These are phyloP conservation scores for Clonostachys sp. DNA, from an alignment of 2,329 filamentous ascomycete genomes.

Conservation along the genomic window DNA sequence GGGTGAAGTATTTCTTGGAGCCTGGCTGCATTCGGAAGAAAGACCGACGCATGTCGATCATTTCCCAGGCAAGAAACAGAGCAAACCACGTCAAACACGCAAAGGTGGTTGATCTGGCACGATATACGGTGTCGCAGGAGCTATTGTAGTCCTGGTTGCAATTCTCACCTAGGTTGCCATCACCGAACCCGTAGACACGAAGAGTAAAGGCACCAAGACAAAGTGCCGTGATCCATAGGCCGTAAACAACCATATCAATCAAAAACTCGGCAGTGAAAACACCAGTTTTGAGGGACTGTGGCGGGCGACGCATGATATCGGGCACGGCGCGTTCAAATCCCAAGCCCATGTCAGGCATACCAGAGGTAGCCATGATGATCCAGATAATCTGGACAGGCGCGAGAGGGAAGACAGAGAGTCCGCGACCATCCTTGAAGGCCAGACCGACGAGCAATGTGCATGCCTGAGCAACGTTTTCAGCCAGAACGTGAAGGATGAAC, in stretches of 20 bases:
- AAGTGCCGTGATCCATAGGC: slow-evolving; percentile 62
- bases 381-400: slow-evolving; percentile 74
- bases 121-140: slow-evolving; percentile 60
- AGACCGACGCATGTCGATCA: slow-evolving; percentile 66
- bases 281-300: slow-evolving; percentile 43
- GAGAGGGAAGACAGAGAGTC: slow-evolving; percentile 68
- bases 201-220: slow-evolving; percentile 60
- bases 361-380: slow-evolving; percentile 78
- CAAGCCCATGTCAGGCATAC: slow-evolving; percentile 72
- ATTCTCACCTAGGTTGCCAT: slow-evolving; percentile 50
- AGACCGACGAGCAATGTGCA: slow-evolving; percentile 66
- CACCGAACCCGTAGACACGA: slow-evolving; percentile 59
- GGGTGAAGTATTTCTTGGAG: slow-evolving; percentile 54
- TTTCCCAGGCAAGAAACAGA: slow-evolving; percentile 75
- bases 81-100: slow-evolving; percentile 73
- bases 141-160: slow-evolving; percentile 56
- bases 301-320: slow-evolving; percentile 64
- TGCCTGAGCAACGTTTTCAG: slow-evolving; percentile 69
- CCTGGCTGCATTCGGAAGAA: slow-evolving; percentile 72
- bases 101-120: slow-evolving; percentile 69
- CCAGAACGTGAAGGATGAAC: slow-evolving; percentile 65
- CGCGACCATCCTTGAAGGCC: slow-evolving; percentile 61
- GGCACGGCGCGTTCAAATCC: slow-evolving; percentile 68
- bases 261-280: slow-evolving; percentile 65
- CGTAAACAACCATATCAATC: slow-evolving; percentile 64